These are phyloP conservation scores for Canariomyces notabilis DNA, from an alignment of 2,329 filamentous ascomycete genomes.

Conservation along the genomic window DNA sequence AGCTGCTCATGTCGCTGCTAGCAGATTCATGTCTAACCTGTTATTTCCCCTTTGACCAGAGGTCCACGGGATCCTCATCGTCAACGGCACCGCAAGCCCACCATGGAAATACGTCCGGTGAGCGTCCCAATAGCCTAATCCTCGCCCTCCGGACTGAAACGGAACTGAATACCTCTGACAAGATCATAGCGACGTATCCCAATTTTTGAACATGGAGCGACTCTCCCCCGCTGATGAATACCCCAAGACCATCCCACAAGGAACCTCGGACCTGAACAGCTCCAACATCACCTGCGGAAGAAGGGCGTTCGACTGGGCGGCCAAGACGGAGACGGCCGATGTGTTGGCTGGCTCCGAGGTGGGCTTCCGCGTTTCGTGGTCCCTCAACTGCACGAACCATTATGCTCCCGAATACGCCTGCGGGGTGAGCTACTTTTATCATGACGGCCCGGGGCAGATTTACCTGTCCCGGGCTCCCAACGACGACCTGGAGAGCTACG, in stretches of 20 bases:
- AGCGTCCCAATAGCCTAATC: background rate
- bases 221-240: background rate
- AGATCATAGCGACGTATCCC: background rate
- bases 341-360: slow-evolving; percentile 18
- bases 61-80: slow-evolving; percentile 15
- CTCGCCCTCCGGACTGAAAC: too few relatives aligned
- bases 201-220: background rate
- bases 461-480: slow-evolving; percentile 15
- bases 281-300: slow-evolving; percentile 17
- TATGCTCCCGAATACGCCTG: background rate
- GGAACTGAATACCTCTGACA: background rate
- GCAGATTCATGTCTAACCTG: too few relatives aligned
- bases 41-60: too few relatives aligned
- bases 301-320: slow-evolving; percentile 8
- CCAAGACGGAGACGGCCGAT: slow-evolving; percentile 16
- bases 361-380: slow-evolving; percentile 16
- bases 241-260: slow-evolving; percentile 2
- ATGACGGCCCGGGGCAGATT: slow-evolving; percentile 12
- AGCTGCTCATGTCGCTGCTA: too few relatives aligned
- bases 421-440: slow-evolving; percentile 5
- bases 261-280: background rate
- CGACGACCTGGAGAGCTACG: slow-evolving; percentile 11
- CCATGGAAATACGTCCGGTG: slow-evolving; percentile 18
- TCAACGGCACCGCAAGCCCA: slow-evolving; percentile 13
- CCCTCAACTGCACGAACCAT: background rate